Percentiles rank a stretch among this genome's conserved stretches.
Conservation (phyloP, 2,329 filamentous ascomycete species). For the Exophiala aquamarina region DNA sequence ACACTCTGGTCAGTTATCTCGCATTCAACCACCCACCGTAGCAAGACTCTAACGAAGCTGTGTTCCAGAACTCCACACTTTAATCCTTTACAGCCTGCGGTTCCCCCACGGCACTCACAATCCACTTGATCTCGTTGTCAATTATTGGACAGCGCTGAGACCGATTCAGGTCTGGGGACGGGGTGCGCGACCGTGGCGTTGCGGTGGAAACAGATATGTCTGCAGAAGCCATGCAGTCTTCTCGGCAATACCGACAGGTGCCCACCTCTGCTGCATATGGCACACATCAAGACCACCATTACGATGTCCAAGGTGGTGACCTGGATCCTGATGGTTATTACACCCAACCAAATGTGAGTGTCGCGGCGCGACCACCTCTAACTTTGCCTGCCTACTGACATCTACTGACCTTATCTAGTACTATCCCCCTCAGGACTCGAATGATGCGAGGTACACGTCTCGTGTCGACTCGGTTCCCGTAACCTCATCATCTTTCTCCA, state of each 20-base stretch:
- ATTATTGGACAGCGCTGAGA: background rate
- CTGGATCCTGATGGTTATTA: constrained; percentile 18
- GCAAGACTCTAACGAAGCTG: no score
- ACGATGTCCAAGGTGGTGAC: constrained; percentile 14
- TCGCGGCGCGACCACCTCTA: background rate
- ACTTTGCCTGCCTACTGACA: no score
- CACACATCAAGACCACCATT: constrained; percentile 11
- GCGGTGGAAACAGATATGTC: constrained; percentile 16
- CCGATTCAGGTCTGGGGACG: constrained; percentile 7
- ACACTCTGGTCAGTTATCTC: no score
- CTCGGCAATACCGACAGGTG: constrained; percentile 20
- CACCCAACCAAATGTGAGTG: constrained; percentile 16
- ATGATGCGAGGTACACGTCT: constrained; percentile 14
- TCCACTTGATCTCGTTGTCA: no score
- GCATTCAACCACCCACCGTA: no score
- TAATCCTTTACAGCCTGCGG: no score
- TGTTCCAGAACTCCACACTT: no score
- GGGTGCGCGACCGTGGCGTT: constrained; percentile 5
- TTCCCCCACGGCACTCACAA: no score
- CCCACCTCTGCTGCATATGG: constrained; percentile 16
- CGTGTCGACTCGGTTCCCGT: constrained; percentile 12
- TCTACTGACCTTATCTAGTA: constrained; percentile 11
- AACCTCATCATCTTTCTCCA: constrained; percentile 15
- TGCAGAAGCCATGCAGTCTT: constrained; percentile 19
- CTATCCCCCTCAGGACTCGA: constrained; percentile 12